These are phyloP conservation scores for Phytophthora crassamura DNA, from an alignment of 352 stramenopile genomes.

Conservation along the genomic window DNA sequence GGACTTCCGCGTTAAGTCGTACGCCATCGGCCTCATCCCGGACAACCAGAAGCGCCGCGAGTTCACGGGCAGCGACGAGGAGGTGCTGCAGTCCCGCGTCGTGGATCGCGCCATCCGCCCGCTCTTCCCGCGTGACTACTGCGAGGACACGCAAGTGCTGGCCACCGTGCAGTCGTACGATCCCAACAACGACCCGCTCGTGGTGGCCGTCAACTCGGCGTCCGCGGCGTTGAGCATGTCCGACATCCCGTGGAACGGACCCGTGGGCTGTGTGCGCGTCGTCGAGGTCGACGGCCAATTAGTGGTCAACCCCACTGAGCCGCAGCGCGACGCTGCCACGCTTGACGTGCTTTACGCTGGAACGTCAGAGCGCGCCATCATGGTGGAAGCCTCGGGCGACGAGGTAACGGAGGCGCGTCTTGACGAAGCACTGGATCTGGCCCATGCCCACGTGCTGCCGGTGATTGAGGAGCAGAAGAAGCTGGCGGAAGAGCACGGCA, in stretches of 20 bases:
- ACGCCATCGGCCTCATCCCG: constrained; percentile 89
- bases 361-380: constrained; percentile 76
- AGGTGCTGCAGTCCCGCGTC: constrained; percentile 96
- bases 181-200: constrained; percentile 82
- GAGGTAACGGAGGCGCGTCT: constrained; percentile 80
- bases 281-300: constrained; percentile 86
- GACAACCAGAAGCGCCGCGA: constrained; percentile 88
- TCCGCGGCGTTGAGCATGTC: constrained; percentile 87
- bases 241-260: constrained; percentile 91
- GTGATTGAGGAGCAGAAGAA: constrained; percentile 71
- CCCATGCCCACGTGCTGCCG: constrained; percentile 62
- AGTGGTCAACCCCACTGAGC: constrained; percentile 92
- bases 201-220: constrained; percentile 90
- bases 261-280: constrained; percentile 91
- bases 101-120: constrained; percentile 97
- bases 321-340: constrained; percentile 71
- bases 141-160: constrained; percentile 96
- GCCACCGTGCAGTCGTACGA: constrained; percentile 91
- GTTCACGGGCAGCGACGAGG: constrained; percentile 92
- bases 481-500: constrained; percentile 59
- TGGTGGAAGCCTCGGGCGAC: constrained; percentile 90
- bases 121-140: constrained; percentile 94
- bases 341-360: constrained; percentile 89
- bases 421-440: constrained; percentile 77
- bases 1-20: constrained; percentile 94